A percentile compares a stretch with the other conserved stretches of the same genome.
Evolutionary conservation across 441 rosid species (phyloP).

Genomic region (Arabidopsis lyrata): DNA sequence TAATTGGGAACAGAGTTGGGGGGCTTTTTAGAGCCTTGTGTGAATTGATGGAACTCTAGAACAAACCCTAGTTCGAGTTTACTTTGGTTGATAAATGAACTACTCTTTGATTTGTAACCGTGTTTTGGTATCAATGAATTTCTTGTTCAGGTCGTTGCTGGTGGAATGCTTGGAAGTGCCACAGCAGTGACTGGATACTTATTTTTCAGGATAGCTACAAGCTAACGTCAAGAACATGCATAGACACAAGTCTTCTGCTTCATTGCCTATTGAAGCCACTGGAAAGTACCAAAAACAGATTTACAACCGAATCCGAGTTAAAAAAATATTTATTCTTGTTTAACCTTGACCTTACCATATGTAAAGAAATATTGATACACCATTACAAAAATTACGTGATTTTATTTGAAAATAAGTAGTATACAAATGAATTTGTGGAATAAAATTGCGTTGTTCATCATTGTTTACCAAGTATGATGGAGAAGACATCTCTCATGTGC

Average conservation of each 20-base stretch:
- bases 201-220: conserved; percentile 48
- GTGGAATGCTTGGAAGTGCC: conserved; percentile 76
- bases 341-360: conserved; percentile 16
- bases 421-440: conserved; percentile 34
- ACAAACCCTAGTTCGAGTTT: too few species aligned
- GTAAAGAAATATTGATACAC: conserved; percentile 40
- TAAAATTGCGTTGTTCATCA: conserved; percentile 16
- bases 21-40: not conserved
- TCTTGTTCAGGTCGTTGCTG: conserved; percentile 81
- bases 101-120: not conserved
- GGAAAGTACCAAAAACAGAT: conserved; percentile 1
- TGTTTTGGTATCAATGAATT: not conserved
- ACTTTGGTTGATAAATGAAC: conserved; percentile 13
- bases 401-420: conserved; percentile 32
- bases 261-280: conserved; percentile 25
- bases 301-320: conserved; percentile 5
- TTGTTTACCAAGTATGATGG: conserved; percentile 53
- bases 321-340: conserved; percentile 14
- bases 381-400: conserved; percentile 11
- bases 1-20: not conserved
- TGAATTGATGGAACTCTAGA: conserved; percentile 15
- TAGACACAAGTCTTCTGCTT: conserved; percentile 17
- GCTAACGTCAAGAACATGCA: conserved; percentile 17
- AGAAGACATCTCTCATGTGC: conserved; percentile 65
- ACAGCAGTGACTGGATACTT: conserved; percentile 75